These are phyloP conservation scores for Kitagawia praeruptora DNA, from an alignment of 129 eudicot genomes.

Conservation along the genomic window DNA sequence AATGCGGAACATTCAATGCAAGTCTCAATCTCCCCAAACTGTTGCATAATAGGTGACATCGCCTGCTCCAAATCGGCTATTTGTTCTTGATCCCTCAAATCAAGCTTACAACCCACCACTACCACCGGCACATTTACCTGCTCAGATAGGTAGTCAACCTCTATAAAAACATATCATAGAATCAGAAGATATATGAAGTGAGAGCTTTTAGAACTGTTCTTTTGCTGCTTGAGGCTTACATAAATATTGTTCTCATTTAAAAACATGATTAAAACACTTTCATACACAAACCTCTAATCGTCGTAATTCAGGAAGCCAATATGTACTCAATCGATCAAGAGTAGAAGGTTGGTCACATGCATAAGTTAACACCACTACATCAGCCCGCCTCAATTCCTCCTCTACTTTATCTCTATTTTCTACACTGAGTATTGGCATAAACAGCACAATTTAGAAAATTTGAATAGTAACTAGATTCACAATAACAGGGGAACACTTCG, in stretches of 20 bases:
- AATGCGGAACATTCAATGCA: conserved; percentile 94
- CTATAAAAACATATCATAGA: neutral
- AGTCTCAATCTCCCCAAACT: conserved; percentile 90
- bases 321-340: conserved; percentile 71
- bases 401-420: conserved; percentile 60
- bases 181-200: neutral
- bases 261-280: neutral
- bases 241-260: neutral
- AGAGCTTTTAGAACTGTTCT: neutral
- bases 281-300: conserved; percentile 52
- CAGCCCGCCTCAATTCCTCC: conserved; percentile 81
- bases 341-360: conserved; percentile 82
- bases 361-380: conserved; percentile 84
- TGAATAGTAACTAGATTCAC: neutral
- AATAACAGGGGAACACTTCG: neutral
- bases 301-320: conserved; percentile 96
- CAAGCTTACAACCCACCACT: conserved; percentile 95
- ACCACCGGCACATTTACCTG: conserved; percentile 93
- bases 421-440: conserved; percentile 30
- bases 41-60: conserved; percentile 93
- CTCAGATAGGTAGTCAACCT: conserved; percentile 12
- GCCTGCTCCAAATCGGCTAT: conserved; percentile 67
- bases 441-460: neutral
- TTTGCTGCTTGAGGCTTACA: too few species aligned
- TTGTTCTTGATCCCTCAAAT: conserved; percentile 76